Evolutionary conservation across 1,284 basidiomycete genomes (phyloP).

Genomic region (Cutaneotrichosporon sp.): DNA sequence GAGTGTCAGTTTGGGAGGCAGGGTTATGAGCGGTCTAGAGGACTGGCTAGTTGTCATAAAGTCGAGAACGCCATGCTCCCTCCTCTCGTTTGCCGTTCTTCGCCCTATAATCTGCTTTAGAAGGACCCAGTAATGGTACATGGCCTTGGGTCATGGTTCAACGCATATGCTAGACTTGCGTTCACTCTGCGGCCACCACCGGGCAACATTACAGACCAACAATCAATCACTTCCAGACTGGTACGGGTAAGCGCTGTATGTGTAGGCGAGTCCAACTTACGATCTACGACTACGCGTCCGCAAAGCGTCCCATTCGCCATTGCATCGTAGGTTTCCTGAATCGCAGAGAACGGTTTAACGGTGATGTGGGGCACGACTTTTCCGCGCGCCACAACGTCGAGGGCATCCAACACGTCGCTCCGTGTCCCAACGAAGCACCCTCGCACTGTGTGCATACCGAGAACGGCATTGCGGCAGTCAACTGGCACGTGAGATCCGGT

Average conservation of each 20-base stretch:
- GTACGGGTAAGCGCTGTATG: background rate
- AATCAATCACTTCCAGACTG: conserved; percentile 9
- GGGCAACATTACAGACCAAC: no score
- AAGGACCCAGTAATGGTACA: no score
- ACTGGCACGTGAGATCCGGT: conserved; percentile 48
- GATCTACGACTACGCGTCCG: conserved; percentile 12
- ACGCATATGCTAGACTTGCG: no score
- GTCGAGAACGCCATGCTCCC: no score
- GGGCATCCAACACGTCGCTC: conserved; percentile 66
- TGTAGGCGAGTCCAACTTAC: background rate
- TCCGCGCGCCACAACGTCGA: conserved; percentile 65
- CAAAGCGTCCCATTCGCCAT: conserved; percentile 7
- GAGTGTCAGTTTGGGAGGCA: no score
- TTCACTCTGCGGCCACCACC: no score
- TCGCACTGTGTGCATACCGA: conserved; percentile 62
- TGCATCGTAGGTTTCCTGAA: conserved; percentile 33
- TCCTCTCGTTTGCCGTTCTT: no score
- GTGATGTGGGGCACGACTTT: conserved; percentile 59
- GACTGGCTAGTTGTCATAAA: no score
- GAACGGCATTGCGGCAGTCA: conserved; percentile 69
- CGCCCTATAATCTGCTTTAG: no score
- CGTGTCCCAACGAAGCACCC: conserved; percentile 70
- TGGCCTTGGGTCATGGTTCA: no score
- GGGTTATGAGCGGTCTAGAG: no score
- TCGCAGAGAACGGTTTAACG: conserved; percentile 54